phyloP scores from a whole-genome alignment of 345 rosid species.

The Populus tremula region DNA sequence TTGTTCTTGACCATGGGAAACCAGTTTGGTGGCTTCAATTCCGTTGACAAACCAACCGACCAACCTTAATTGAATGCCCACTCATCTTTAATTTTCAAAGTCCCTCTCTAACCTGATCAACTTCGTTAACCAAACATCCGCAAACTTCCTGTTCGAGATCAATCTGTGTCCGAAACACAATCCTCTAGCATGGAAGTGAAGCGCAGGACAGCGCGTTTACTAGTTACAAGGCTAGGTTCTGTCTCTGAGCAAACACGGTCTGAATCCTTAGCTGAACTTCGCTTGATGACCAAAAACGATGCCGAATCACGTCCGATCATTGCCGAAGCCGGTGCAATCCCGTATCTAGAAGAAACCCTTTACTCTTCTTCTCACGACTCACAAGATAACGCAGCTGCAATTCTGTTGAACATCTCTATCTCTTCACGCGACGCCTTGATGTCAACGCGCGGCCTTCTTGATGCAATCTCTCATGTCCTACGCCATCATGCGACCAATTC shows the following conservation, averaged over 20 bases:
- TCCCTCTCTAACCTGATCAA: background rate
- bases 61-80: background rate
- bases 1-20: background rate
- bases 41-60: background rate
- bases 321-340: conserved; percentile 80
- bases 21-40: background rate
- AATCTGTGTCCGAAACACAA: background rate
- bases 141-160: background rate
- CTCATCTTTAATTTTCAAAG: background rate
- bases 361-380: conserved; percentile 55
- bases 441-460: conserved; percentile 82
- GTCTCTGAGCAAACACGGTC: conserved; percentile 74
- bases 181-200: conserved; percentile 55
- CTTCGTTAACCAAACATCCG: background rate
- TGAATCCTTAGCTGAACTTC: conserved; percentile 69
- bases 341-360: conserved; percentile 74
- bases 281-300: conserved; percentile 75
- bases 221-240: conserved; percentile 71
- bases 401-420: conserved; percentile 81
- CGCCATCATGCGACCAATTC: conserved; percentile 54
- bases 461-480: conserved; percentile 80
- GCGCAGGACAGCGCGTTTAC: conserved; percentile 53
- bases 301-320: conserved; percentile 58
- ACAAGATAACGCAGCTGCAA: conserved; percentile 87
- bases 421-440: conserved; percentile 60